Evolutionary conservation across 371 early-diverging fungal genomes (phyloP).

Genomic region (Mucor sp.): DNA sequence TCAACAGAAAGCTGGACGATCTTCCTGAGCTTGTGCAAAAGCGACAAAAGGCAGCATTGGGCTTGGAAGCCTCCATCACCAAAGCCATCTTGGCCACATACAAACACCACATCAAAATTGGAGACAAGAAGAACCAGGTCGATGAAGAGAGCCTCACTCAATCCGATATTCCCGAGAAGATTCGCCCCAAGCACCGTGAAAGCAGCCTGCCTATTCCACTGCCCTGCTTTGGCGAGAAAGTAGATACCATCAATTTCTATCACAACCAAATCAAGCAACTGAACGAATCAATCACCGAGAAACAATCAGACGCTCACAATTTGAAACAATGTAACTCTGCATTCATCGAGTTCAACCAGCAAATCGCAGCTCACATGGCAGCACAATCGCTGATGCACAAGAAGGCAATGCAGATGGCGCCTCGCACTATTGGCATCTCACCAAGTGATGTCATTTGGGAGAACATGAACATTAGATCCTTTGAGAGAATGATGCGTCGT

Average conservation of each 20-base stretch:
- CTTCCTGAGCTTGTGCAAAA: conserved; percentile 59
- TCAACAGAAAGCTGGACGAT: conserved; percentile 60
- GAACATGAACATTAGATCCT: conserved; percentile 67
- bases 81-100: conserved; percentile 50
- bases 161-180: conserved; percentile 40
- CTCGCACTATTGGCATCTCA: conserved; percentile 66
- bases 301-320: conserved; percentile 25
- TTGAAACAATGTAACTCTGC: conserved; percentile 60
- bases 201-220: conserved; percentile 46
- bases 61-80: conserved; percentile 57
- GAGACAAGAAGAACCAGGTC: conserved; percentile 8
- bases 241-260: conserved; percentile 68
- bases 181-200: conserved; percentile 67
- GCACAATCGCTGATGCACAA: conserved; percentile 72
- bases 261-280: conserved; percentile 53
- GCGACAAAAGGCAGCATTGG: conserved; percentile 54
- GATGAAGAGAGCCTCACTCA: conserved; percentile 14
- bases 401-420: conserved; percentile 68
- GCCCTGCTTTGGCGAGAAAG: conserved; percentile 62
- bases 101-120: conserved; percentile 37
- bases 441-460: conserved; percentile 85
- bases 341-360: conserved; percentile 82
- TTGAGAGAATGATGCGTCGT: conserved; percentile 58
- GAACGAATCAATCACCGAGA: conserved; percentile 54
- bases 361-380: conserved; percentile 83